Percentiles rank a stretch among this genome's conserved stretches.
Conservation (phyloP, 202 grass and related monocot species). For the Carex arenaria region DNA sequence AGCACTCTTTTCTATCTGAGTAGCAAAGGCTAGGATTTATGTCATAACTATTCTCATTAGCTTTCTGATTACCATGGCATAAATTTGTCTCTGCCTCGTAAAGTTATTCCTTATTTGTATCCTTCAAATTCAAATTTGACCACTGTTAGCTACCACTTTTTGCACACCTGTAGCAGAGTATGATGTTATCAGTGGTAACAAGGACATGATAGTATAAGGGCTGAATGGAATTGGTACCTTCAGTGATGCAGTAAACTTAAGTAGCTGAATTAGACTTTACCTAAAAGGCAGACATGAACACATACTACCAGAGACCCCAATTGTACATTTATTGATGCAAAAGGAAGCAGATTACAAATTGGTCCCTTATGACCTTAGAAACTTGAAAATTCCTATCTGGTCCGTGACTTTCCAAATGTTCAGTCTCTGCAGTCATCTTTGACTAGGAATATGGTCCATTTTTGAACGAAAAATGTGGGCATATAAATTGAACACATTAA, state of each 20-base stretch:
- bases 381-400: background rate
- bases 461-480: background rate
- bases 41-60: background rate
- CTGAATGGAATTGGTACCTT: background rate
- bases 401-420: background rate
- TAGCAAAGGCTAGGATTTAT: background rate
- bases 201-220: background rate
- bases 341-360: background rate
- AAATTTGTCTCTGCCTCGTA: background rate
- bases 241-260: background rate
- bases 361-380: background rate
- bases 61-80: background rate
- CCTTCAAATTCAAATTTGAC: background rate
- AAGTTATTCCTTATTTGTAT: background rate
- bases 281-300: background rate
- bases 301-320: background rate
- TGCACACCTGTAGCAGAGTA: background rate
- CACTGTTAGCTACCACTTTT: background rate
- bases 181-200: background rate
- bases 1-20: background rate
- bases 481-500: background rate
- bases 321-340: background rate
- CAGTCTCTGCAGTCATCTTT: background rate
- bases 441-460: background rate
- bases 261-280: background rate